These are phyloP conservation scores for Aspergillus chevalieri DNA, from an alignment of 2,329 filamentous ascomycete genomes.

Conservation along the genomic window DNA sequence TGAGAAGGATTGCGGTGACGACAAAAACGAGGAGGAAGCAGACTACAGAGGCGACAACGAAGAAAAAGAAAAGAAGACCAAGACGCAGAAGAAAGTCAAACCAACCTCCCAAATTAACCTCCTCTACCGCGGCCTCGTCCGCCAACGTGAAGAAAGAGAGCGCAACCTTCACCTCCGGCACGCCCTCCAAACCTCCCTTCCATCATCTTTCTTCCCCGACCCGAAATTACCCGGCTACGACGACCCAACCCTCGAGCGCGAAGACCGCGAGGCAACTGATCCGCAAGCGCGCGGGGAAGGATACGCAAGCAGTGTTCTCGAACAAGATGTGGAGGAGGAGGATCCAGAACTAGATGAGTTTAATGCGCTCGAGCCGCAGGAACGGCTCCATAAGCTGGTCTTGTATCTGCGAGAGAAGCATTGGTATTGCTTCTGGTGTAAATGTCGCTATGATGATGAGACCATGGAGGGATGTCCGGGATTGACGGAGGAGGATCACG, in stretches of 20 bases:
- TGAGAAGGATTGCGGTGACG: slow-evolving; percentile 14
- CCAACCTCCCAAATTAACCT: slow-evolving; percentile 66
- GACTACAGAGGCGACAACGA: slow-evolving; percentile 2
- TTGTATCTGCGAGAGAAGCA: slow-evolving; percentile 63
- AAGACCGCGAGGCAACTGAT: slow-evolving; percentile 66
- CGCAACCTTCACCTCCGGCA: slow-evolving; percentile 26
- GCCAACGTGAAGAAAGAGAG: slow-evolving; percentile 59
- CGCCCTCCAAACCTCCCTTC: slow-evolving; percentile 26
- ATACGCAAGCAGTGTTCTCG: slow-evolving; percentile 19
- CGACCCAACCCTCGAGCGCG: slow-evolving; percentile 63
- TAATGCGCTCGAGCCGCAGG: slow-evolving; percentile 59
- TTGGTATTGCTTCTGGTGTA: slow-evolving; percentile 95
- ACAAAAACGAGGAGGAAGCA: slow-evolving; percentile 5
- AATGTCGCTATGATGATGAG: slow-evolving; percentile 61
- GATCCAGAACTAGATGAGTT: slow-evolving; percentile 77
- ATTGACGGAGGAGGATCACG: slow-evolving; percentile 74
- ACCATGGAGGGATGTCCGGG: slow-evolving; percentile 91
- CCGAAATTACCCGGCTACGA: slow-evolving; percentile 57
- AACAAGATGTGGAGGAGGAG: slow-evolving; percentile 61
- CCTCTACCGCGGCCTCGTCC: slow-evolving; percentile 70
- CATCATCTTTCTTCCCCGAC: slow-evolving; percentile 30
- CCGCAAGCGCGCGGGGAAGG: not conserved
- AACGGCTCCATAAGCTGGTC: slow-evolving; percentile 63
- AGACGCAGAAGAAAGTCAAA: slow-evolving; percentile 22
- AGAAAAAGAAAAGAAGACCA: slow-evolving; percentile 4